Base-by-base conservation (phyloP, 2,329 filamentous ascomycete genomes). In the Xylariaceae sp. region DNA sequence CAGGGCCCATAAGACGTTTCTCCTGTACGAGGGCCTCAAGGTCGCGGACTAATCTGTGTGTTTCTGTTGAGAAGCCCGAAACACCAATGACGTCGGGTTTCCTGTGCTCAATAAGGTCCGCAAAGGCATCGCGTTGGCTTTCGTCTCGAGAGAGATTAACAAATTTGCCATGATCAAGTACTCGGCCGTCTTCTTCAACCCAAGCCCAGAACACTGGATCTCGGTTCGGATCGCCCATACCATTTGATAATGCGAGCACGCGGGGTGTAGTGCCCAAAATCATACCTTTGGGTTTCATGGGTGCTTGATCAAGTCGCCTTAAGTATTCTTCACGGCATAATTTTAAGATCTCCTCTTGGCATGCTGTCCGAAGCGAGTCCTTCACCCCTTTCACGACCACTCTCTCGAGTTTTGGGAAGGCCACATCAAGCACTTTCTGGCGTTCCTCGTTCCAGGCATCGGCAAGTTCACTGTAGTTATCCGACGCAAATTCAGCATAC, bases 381-480 rank as follows among this genome's bases (percentile, higher is more conserved):
- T 97, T 97, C 58, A 97, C 91, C 53, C 92, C 91, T 70, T 93
- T 94, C 53, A 89, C 84, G 64, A 97, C 92, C 60, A 95, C 78
- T 63, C 82, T 86, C 64, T 96, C 89, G 36, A 99, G 79, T 69
- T 93, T 96, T 7, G 81, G 77, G 55, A 96, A 85, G 0, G 92
- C 92, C 49, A 87, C 70, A 62, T 96, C 90, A 43, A 99, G 77
- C 1, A 95, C 87, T 66, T 95, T 92, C 61, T 87, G 86, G 29
- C 94, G 88, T 65, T 96, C 85, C 41, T 87, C 83, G 63, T 97
- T 96, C 94, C 94, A 99, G 8, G 91, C 89, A 73, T 97, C 93
- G 3, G 94, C 94, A 39, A 94, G 82, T 67, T 96, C 92, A 67
- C 92, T 97, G 71, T 91, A 94, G 73, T 96, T 96, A 72, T 99